These are phyloP conservation scores for Stipa capillata DNA, from an alignment of 176 grass and related monocot species.

Conservation along the genomic window DNA sequence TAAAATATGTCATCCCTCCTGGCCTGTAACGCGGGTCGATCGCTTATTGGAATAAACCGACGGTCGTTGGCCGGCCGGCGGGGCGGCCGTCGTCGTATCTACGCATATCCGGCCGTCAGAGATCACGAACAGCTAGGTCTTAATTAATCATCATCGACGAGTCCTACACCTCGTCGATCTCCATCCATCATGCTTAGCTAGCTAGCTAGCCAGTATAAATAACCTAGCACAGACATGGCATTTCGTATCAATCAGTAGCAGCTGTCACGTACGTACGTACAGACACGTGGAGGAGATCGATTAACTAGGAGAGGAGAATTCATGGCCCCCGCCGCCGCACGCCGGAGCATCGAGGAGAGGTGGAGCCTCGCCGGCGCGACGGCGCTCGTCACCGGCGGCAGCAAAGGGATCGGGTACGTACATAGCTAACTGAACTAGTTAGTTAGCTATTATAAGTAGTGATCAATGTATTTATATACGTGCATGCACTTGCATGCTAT, in stretches of 20 bases:
- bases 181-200: too few species aligned
- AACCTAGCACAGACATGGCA: too few species aligned
- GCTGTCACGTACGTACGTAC: too few species aligned
- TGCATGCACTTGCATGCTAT: neutral
- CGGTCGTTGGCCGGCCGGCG: neutral
- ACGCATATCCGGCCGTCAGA: slow-evolving; percentile 10
- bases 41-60: neutral
- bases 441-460: too few species aligned
- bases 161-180: neutral
- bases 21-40: too few species aligned
- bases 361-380: slow-evolving; percentile 9
- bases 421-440: neutral
- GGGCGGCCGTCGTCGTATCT: too few species aligned
- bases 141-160: neutral
- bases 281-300: too few species aligned
- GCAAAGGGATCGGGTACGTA: slow-evolving; percentile 35
- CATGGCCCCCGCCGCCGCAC: neutral
- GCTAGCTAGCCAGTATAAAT: too few species aligned
- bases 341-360: neutral
- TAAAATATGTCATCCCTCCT: too few species aligned
- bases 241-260: too few species aligned
- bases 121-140: neutral
- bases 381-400: slow-evolving; percentile 42
- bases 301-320: too few species aligned
- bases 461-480: too few species aligned